Evolutionary conservation across 1,284 basidiomycete genomes (phyloP).

Genomic region (Ganoderma sp.): DNA sequence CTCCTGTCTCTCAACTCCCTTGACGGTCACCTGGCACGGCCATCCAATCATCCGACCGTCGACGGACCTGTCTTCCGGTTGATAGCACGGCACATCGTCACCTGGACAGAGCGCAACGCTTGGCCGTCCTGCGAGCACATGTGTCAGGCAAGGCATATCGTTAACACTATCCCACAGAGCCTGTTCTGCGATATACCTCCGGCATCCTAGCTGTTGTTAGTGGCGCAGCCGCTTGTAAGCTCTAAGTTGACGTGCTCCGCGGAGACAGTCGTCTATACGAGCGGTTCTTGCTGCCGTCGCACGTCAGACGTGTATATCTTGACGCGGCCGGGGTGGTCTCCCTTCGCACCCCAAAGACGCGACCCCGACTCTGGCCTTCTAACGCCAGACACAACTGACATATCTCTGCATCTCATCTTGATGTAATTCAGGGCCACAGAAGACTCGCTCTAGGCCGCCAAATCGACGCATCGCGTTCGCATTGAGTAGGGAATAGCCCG

Average conservation of each 20-base stretch:
- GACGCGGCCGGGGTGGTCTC: constrained; percentile 9
- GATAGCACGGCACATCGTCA: neutral
- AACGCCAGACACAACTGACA: constrained; percentile 11
- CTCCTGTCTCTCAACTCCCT: constrained; percentile 3
- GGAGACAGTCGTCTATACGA: neutral
- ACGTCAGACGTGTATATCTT: constrained; percentile 15
- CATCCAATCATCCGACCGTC: neutral
- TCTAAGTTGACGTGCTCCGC: constrained; percentile 4
- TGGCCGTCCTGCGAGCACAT: neutral
- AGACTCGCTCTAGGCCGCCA: neutral
- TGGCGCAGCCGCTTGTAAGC: neutral
- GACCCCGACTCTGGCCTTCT: neutral
- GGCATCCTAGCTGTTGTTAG: neutral
- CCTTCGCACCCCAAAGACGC: constrained; percentile 7
- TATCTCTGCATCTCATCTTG: constrained; percentile 4
- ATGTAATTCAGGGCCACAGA: constrained; percentile 16
- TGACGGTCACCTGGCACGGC: neutral
- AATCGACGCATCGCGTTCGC: constrained; percentile 4
- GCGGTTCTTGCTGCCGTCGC: neutral
- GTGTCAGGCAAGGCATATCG: neutral
- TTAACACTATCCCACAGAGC: neutral
- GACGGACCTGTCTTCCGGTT: neutral
- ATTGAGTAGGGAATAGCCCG: neutral
- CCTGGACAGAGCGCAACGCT: neutral
- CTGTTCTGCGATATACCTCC: neutral